Base-by-base conservation (phyloP, 495 filamentous ascomycete species). In the Sporormia fimetaria region DNA sequence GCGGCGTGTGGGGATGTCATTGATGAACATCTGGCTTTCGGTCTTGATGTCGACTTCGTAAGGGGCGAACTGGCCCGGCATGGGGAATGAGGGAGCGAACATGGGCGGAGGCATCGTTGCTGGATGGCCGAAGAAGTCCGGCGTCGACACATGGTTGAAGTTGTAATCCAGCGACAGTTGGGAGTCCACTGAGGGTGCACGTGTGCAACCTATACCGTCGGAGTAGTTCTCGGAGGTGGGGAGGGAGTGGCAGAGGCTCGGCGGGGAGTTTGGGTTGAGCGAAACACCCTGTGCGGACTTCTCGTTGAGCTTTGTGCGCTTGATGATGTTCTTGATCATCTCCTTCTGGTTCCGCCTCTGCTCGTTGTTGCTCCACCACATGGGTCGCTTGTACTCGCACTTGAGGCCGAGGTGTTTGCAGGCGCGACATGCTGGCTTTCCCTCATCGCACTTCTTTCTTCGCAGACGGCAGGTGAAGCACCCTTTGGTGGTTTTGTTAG, bases 361-460 rank as follows among this genome's bases (percentile, higher is more conserved):
- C 47, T 93, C 86, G 52, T 81, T 78, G 66, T 81, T 94, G 61
- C 78, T 83, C 90, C 90, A 98, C 90, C 90, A 98, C 60, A 83
- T 74, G 8, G 90, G 88, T 57, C 87, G 70, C 71, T 94, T 93
- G 64, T 95, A 98, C 68, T 98, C 85, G 63, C 90, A 98, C 44
- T 67, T 67, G 16, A 98, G 71, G 7, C 77, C 75, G 28, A 98
- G 76, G 54, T 94, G 82, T 57, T 74, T 81, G 73, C 90, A 98
- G 34, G 88, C 85, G 35, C 74, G 74, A 67, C 90, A 98, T 47
- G 75, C 67, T 25, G 84, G 81, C 52, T 81, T 81, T 38, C 78
- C 80, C 63, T 98, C 90, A 58, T 98, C 88, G 65, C 90, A 96
- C 75, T 98, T 98, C 74, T 98, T 95, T 54, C 90, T 65, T 57